Evolutionary conservation across 1,284 basidiomycete genomes (phyloP).

Genomic region (Tylopilus sp.): DNA sequence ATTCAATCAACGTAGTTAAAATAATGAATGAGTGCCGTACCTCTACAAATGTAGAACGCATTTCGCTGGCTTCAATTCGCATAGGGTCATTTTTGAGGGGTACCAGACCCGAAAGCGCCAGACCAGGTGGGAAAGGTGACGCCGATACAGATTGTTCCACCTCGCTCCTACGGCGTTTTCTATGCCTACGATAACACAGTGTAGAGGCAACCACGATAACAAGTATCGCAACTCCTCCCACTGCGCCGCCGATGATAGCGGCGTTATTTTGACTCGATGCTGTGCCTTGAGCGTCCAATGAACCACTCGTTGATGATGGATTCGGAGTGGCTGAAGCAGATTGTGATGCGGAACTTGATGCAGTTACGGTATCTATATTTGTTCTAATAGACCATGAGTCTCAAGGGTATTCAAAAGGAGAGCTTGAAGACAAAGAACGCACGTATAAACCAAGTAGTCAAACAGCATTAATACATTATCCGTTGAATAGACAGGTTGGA

Average conservation of each 20-base stretch:
- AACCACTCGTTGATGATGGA: background rate
- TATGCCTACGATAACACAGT: slow-evolving; percentile 11
- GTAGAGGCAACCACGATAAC: background rate
- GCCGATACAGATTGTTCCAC: background rate
- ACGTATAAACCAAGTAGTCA: slow-evolving; percentile 5
- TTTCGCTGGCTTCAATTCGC: too few relatives aligned
- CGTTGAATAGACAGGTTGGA: background rate
- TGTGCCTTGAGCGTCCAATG: background rate
- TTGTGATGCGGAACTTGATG: background rate
- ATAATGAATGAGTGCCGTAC: background rate
- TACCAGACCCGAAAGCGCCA: background rate
- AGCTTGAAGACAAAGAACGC: background rate
- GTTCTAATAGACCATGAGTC: slow-evolving; percentile 6
- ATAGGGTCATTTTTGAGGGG: background rate
- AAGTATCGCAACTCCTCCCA: slow-evolving; percentile 5
- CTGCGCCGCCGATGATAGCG: slow-evolving; percentile 13
- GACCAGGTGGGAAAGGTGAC: background rate
- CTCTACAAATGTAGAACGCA: too few relatives aligned
- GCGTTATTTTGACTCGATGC: background rate
- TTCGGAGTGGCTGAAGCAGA: background rate
- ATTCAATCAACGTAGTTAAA: background rate
- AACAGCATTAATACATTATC: background rate
- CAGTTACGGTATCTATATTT: background rate
- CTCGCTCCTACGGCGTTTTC: too few relatives aligned
- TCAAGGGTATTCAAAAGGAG: background rate